phyloP scores from a whole-genome alignment of 805 yeast genomes.

The Ogataea philodendri region DNA sequence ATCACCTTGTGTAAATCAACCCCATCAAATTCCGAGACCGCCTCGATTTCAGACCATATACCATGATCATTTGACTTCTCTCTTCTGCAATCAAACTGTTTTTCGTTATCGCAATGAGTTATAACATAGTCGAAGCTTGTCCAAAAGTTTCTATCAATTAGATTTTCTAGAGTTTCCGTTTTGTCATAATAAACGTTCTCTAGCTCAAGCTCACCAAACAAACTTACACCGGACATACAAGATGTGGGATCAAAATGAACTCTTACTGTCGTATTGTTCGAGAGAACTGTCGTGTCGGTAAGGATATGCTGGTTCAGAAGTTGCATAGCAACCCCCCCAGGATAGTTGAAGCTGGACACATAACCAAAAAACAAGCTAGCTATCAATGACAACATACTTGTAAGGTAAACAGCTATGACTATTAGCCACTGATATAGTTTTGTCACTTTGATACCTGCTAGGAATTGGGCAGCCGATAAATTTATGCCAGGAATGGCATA shows the following conservation, averaged over 20 bases:
- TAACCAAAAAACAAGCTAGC: slow-evolving; percentile 53
- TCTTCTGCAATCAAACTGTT: slow-evolving; percentile 1
- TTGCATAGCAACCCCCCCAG: slow-evolving; percentile 78
- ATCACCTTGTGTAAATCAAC: no score
- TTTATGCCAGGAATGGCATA: slow-evolving; percentile 72
- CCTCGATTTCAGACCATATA: no score
- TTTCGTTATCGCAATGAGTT: slow-evolving; percentile 35
- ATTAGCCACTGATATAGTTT: slow-evolving; percentile 2
- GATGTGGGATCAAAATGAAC: slow-evolving; percentile 79
- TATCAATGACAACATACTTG: slow-evolving; percentile 36
- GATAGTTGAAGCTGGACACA: slow-evolving; percentile 75
- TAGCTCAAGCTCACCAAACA: slow-evolving; percentile 62
- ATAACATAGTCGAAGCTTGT: slow-evolving; percentile 50
- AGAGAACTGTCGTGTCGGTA: slow-evolving; percentile 3
- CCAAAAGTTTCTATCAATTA: slow-evolving; percentile 41
- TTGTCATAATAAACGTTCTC: slow-evolving; percentile 61
- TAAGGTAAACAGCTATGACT: no score
- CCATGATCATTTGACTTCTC: slow-evolving; percentile 36
- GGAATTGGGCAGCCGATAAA: slow-evolving; percentile 52
- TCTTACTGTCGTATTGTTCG: slow-evolving; percentile 23
- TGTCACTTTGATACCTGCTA: slow-evolving; percentile 19
- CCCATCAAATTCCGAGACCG: no score
- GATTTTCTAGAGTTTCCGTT: slow-evolving; percentile 51
- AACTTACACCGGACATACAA: slow-evolving; percentile 84
- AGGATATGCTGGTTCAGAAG: slow-evolving; percentile 41